Evolutionary conservation across 257 asterid genomes (phyloP).

Genomic region (Echium plantagineum): DNA sequence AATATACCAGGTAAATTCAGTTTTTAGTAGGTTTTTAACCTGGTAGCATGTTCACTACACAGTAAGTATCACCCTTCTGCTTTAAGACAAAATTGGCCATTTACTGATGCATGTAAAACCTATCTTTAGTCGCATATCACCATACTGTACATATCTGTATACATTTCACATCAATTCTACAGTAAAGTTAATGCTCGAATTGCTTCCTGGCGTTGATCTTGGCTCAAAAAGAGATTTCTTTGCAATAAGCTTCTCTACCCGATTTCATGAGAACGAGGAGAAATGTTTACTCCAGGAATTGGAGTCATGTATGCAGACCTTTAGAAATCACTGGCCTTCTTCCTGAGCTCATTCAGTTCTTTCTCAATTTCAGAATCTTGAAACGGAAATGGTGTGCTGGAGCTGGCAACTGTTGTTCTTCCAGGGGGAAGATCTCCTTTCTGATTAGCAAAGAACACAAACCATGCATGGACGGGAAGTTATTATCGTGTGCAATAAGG

Average conservation of each 20-base stretch:
- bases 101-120: not conserved
- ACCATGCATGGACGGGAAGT: not conserved
- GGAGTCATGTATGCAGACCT: not conserved
- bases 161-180: not conserved
- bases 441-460: constrained; percentile 25
- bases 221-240: not conserved
- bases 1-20: too few relatives aligned
- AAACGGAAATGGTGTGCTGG: constrained; percentile 42
- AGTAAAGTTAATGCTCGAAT: not conserved
- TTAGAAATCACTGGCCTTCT: constrained; percentile 61
- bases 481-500: not conserved
- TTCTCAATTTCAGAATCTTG: constrained; percentile 83
- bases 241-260: not conserved
- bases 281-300: not conserved
- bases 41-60: too few relatives aligned
- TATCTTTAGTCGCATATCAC: not conserved
- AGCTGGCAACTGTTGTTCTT: constrained; percentile 42
- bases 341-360: constrained; percentile 79
- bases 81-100: too few relatives aligned
- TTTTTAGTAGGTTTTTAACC: too few relatives aligned
- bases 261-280: not conserved
- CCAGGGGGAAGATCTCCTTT: constrained; percentile 96
- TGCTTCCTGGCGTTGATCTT: not conserved
- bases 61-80: too few relatives aligned
- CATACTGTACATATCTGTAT: not conserved